Evolutionary conservation across 108 stramenopile species (phyloP).

Genomic region (Nitzschia sp.): DNA sequence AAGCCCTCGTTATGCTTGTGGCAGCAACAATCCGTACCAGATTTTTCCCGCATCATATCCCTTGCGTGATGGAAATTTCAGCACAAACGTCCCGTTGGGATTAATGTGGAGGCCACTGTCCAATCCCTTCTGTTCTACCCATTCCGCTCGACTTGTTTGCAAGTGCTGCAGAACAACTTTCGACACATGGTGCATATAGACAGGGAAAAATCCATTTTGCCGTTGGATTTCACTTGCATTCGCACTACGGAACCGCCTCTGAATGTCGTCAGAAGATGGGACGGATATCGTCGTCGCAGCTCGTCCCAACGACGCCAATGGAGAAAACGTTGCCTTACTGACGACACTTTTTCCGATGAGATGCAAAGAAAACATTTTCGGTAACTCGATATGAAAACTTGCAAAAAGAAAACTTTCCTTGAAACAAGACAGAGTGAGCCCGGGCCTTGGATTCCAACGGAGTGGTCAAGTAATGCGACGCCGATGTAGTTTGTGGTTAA

Average conservation of each 20-base stretch:
- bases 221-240: background rate
- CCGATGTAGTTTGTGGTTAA: too few species aligned
- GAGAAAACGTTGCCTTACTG: too few species aligned
- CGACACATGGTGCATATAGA: constrained; percentile 67
- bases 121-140: constrained; percentile 48
- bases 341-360: too few species aligned
- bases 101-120: constrained; percentile 51
- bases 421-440: too few species aligned
- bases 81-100: constrained; percentile 60
- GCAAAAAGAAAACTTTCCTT: too few species aligned
- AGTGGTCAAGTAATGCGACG: too few species aligned
- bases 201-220: constrained; percentile 22
- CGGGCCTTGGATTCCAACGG: too few species aligned
- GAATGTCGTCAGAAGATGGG: background rate
- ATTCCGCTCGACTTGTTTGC: constrained; percentile 46
- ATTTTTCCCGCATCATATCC: constrained; percentile 20
- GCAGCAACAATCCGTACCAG: constrained; percentile 23
- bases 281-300: background rate
- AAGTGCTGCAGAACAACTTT: constrained; percentile 63
- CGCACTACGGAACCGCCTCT: background rate
- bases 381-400: too few species aligned
- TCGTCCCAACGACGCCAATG: too few species aligned
- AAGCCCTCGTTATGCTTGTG: too few species aligned
- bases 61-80: constrained; percentile 42
- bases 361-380: too few species aligned